Conservation (phyloP, 176 grass and related monocot species). For the Lolium perenne region DNA sequence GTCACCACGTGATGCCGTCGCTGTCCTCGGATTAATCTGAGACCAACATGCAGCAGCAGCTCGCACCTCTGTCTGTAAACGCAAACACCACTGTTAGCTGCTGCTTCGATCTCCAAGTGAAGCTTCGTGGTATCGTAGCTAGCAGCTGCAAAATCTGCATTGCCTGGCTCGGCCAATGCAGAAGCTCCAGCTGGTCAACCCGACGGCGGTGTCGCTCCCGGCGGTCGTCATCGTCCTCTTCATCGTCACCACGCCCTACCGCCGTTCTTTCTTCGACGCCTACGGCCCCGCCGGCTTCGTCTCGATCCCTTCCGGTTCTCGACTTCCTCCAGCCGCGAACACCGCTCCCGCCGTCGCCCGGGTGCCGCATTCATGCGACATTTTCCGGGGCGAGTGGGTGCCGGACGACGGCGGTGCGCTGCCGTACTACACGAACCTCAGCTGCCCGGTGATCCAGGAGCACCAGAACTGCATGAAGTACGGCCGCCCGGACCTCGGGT, state of each 20-base stretch:
- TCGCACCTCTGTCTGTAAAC: neutral
- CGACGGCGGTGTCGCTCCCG: conserved; percentile 23
- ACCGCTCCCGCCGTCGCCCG: neutral
- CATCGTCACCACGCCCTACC: conserved; percentile 20
- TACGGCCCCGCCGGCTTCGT: neutral
- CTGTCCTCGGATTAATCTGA: neutral
- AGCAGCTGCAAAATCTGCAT: neutral
- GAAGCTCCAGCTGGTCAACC: conserved; percentile 43
- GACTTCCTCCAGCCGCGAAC: neutral
- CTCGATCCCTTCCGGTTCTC: neutral
- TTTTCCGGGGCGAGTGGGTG: conserved; percentile 56
- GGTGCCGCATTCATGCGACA: conserved; percentile 48
- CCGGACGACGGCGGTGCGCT: neutral
- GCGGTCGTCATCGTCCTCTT: conserved; percentile 30
- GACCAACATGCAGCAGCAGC: neutral
- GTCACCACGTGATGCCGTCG: neutral
- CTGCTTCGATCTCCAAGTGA: neutral
- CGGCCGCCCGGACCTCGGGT: conserved; percentile 61
- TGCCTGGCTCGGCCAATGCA: neutral
- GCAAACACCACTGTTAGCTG: neutral
- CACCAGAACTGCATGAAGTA: conserved; percentile 90
- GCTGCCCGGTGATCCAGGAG: conserved; percentile 68
- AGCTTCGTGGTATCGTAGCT: neutral
- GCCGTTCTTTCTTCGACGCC: neutral
- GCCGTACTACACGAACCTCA: conserved; percentile 67